Evolutionary conservation across 768 basidiomycete genomes (phyloP), one percentile per base, ranked within the genome.

Genomic region (Serendipita sp.): DNA sequence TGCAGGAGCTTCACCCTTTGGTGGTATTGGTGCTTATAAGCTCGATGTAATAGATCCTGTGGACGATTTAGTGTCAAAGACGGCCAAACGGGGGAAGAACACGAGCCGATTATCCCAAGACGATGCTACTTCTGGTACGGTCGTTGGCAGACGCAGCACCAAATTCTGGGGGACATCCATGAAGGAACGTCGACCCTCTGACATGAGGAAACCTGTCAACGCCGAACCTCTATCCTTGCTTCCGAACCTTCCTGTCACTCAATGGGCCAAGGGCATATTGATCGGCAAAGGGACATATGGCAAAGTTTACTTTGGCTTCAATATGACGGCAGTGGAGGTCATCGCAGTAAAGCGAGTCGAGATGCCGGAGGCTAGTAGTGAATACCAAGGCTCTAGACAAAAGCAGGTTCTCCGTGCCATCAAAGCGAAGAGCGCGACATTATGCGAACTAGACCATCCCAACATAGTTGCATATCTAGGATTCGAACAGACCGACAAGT

Each of bases 261-360:
- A 94, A 72, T 98, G 96, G 96, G 90, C 97, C 44, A 88, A 95
- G 70, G 96, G 96, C 63, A 93, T 97, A 75, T 80, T 98, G 44
- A 97, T 99, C 67, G 96, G 96, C 36, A 91, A 90, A 71, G 96
- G 96, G 30, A 94, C 93, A 11, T 99, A 94, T 70, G 96, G 96
- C 11, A 84, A 89, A 47, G 96, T 99, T 34, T 99, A 97, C 71
- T 83, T 98, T 64, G 96, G 91, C 16, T 78, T 98, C 66, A 98
- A 98, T 72, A 91, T 90, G 36, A 93, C 91, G 2, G 95, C 93
- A 0, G 93, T 93, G 65, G 94, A 98, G 75, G 95, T 97, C 91
- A 93, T 98, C 70, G 96, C 96, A 16, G 96, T 99, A 68, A 99
- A 99, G 75, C 96, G 98, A 75, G 96, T 99, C 54, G 96, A 98